Evolutionary conservation across 148 eudicot genomes (phyloP).

Genomic region (Spergularia bocconei): DNA sequence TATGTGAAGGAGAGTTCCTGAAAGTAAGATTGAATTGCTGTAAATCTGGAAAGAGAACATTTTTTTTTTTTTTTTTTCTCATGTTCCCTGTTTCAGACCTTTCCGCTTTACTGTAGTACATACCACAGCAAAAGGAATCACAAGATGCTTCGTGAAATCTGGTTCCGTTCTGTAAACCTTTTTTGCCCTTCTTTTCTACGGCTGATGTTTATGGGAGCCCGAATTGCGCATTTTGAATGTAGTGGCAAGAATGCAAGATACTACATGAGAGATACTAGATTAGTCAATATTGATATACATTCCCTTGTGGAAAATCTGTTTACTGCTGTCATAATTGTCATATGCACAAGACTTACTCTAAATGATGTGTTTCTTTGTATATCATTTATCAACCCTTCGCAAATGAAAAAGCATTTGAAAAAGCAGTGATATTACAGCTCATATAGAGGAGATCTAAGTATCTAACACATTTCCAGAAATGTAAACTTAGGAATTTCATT

Average conservation of each 20-base stretch:
- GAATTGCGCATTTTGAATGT: slow-evolving; percentile 17
- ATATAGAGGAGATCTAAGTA: neutral
- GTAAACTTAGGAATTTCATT: neutral
- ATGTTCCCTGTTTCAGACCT: slow-evolving; percentile 8
- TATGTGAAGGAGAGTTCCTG: slow-evolving; percentile 48
- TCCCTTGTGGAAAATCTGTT: neutral
- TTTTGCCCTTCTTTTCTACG: slow-evolving; percentile 14
- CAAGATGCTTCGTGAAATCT: slow-evolving; percentile 14
- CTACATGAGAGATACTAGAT: neutral
- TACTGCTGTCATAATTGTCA: neutral
- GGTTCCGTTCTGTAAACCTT: slow-evolving; percentile 22
- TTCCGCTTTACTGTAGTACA: slow-evolving; percentile 19
- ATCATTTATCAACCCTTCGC: neutral
- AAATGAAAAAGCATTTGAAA: slow-evolving; percentile 1
- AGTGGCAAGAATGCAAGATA: slow-evolving; percentile 19
- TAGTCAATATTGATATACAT: slow-evolving; percentile 8
- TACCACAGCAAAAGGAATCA: slow-evolving; percentile 10
- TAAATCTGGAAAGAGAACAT: slow-evolving; percentile 24
- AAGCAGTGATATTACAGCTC: neutral
- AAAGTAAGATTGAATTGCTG: slow-evolving; percentile 29
- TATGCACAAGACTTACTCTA: too few relatives aligned
- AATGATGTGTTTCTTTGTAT: neutral
- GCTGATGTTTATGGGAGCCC: neutral
- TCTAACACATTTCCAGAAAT: neutral
- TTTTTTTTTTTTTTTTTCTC: neutral